A percentile compares a stretch with the other conserved stretches of the same genome.
These are phyloP conservation scores for Beauveria australis DNA, from an alignment of 2,329 filamentous ascomycete species.

Conservation along the genomic window DNA sequence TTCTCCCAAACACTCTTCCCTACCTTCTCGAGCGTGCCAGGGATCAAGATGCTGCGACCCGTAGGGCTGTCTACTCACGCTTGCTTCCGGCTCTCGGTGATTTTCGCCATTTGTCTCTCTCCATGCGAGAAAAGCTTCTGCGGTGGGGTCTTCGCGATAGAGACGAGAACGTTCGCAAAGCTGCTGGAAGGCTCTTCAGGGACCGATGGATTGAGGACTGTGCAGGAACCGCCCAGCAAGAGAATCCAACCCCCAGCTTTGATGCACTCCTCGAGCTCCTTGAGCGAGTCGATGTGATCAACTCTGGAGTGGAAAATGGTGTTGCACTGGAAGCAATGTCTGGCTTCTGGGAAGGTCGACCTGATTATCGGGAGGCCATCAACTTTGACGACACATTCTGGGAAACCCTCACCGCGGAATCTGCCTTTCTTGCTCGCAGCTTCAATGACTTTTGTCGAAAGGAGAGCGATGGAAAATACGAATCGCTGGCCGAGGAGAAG, in stretches of 20 bases:
- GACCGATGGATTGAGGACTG: constrained; percentile 98
- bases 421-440: constrained; percentile 80
- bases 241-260: constrained; percentile 58
- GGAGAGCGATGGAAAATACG: constrained; percentile 65
- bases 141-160: constrained; percentile 91
- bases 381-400: constrained; percentile 68
- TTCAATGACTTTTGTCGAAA: constrained; percentile 89
- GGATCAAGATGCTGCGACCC: constrained; percentile 77
- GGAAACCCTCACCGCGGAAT: constrained; percentile 75
- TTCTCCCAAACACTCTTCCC: constrained; percentile 72
- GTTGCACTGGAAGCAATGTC: constrained; percentile 91
- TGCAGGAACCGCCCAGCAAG: constrained; percentile 56
- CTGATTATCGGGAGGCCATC: constrained; percentile 68
- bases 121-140: constrained; percentile 90
- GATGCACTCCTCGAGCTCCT: constrained; percentile 84
- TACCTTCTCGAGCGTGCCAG: constrained; percentile 85
- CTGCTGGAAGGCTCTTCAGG: constrained; percentile 79
- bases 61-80: constrained; percentile 78
- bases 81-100: constrained; percentile 84
- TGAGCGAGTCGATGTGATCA: constrained; percentile 88
- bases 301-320: constrained; percentile 81
- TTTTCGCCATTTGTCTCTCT: constrained; percentile 86
- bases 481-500: constrained; percentile 78
- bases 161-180: constrained; percentile 89
- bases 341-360: constrained; percentile 89